phyloP scores from a whole-genome alignment of 179 eudicot genomes.

The Silene vulgaris region DNA sequence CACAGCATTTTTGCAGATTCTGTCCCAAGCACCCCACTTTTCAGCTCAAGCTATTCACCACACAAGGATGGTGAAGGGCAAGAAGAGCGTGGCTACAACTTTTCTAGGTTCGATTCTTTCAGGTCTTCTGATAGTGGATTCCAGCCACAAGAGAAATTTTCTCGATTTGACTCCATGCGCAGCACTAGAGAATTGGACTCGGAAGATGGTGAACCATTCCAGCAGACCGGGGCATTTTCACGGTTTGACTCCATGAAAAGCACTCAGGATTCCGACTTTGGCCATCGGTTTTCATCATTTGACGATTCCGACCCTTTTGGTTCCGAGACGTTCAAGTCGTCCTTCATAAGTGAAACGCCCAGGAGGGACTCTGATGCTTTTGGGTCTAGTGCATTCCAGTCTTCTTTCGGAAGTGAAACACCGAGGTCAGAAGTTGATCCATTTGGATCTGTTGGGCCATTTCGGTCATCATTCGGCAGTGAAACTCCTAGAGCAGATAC shows the following conservation, averaged over 20 bases:
- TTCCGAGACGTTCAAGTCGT: slow-evolving; percentile 58
- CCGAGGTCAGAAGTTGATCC: slow-evolving; percentile 41
- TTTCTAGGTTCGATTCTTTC: slow-evolving; percentile 93
- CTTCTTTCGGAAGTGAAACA: slow-evolving; percentile 36
- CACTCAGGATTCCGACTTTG: slow-evolving; percentile 46
- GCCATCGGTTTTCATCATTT: slow-evolving; percentile 53
- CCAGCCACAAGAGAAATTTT: slow-evolving; percentile 34
- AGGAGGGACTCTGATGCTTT: slow-evolving; percentile 32
- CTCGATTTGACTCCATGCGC: slow-evolving; percentile 34
- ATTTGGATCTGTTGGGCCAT: slow-evolving; percentile 35
- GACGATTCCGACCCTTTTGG: slow-evolving; percentile 80
- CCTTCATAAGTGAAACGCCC: slow-evolving; percentile 48
- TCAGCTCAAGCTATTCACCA: slow-evolving; percentile 53
- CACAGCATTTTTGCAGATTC: slow-evolving; percentile 32
- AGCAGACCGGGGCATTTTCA: slow-evolving; percentile 36
- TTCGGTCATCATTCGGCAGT: slow-evolving; percentile 25
- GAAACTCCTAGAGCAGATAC: slow-evolving; percentile 40
- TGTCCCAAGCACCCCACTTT: slow-evolving; percentile 65
- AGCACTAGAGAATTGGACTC: slow-evolving; percentile 31
- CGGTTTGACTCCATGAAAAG: slow-evolving; percentile 77
- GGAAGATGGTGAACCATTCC: slow-evolving; percentile 29
- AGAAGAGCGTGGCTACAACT: slow-evolving; percentile 54
- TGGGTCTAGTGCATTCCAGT: slow-evolving; percentile 31
- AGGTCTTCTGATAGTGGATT: slow-evolving; percentile 63
- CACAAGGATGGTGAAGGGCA: slow-evolving; percentile 43